Base-by-base conservation (phyloP, 2,329 filamentous ascomycete genomes). In the Talaromyces funiculosus region DNA sequence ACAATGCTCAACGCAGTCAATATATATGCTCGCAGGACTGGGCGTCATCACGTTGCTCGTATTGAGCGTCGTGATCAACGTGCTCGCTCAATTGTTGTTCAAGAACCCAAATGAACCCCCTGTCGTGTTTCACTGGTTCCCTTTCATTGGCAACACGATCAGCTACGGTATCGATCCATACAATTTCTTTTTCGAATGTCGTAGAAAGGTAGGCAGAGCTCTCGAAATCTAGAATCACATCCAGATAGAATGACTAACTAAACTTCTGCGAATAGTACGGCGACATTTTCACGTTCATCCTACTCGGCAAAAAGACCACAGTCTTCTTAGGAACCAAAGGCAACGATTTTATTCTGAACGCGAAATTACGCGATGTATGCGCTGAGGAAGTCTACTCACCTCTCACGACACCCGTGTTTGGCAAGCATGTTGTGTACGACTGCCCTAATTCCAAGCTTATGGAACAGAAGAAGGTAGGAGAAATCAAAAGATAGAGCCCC, bases 281-380 rank as follows among this genome's bases (percentile, higher is more conserved):
- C 72, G 90, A 96, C 75, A 86, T 93, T 71, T 96, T 94, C 74
- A 96, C 92, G 31, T 96, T 96, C 71, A 80, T 96, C 64, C 83
- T 96, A 47, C 85, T 96, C 55, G 92, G 92, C 68, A 90, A 88
- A 79, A 93, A 90, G 78, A 94, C 89, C 54, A 96, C 92, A 3
- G 91, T 95, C 37, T 92, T 87, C 67, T 79, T 96, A 61, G 91
- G 92, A 37, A 85, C 87, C 10, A 82, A 87, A 64, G 92, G 92
- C 65, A 96, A 95, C 75, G 90, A 96, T 65, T 96, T 96, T 73
- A 92, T 96, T 67, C 82, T 96, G 66, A 96, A 96, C 73, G 92
- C 90, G 69, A 96, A 95, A 79, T 82, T 91, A 69, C 90, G 89
- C 78, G 91, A 96, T 71, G 88, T 96, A 68, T 92, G 89, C 72